Conservation (phyloP, 306 rosid species). For the Castanopsis chinensis region DNA sequence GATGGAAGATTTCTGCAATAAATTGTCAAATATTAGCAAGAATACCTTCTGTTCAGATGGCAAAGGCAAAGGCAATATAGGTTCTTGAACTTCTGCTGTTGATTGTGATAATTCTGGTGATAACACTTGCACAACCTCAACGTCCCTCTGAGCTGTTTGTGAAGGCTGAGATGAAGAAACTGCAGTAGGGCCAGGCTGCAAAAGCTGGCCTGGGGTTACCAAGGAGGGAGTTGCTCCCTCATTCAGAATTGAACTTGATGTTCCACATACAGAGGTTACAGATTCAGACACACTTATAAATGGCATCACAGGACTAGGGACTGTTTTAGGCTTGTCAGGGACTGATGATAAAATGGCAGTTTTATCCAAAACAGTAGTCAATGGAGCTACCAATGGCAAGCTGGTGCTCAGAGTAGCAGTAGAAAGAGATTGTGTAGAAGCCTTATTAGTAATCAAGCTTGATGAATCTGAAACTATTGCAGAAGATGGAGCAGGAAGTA, state of each 20-base stretch:
- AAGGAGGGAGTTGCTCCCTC: conserved; percentile 21
- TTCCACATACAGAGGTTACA: neutral
- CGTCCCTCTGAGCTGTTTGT: conserved; percentile 18
- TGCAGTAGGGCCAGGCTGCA: conserved; percentile 18
- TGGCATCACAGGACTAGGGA: conserved; percentile 6
- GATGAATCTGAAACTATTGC: conserved; percentile 21
- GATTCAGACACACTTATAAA: conserved; percentile 12
- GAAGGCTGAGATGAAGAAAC: conserved; percentile 8
- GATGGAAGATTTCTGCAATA: neutral
- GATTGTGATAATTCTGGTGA: conserved; percentile 7
- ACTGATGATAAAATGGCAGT: conserved; percentile 5
- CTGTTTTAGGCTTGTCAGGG: conserved; percentile 16
- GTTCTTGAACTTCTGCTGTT: conserved; percentile 15
- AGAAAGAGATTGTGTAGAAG: conserved; percentile 16
- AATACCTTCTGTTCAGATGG: conserved; percentile 25
- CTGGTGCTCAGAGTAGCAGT: conserved; percentile 5
- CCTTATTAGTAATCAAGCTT: conserved; percentile 16
- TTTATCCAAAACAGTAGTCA: conserved; percentile 20
- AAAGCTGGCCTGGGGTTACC: conserved; percentile 32
- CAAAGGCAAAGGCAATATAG: conserved; percentile 30
- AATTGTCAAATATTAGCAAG: neutral
- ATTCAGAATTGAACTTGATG: conserved; percentile 18
- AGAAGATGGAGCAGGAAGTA: conserved; percentile 25
- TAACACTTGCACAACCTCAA: conserved; percentile 16
- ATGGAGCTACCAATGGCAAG: conserved; percentile 15